These are phyloP conservation scores for Ocimum tenuiflorum DNA, from an alignment of 257 asterid species.

Conservation along the genomic window DNA sequence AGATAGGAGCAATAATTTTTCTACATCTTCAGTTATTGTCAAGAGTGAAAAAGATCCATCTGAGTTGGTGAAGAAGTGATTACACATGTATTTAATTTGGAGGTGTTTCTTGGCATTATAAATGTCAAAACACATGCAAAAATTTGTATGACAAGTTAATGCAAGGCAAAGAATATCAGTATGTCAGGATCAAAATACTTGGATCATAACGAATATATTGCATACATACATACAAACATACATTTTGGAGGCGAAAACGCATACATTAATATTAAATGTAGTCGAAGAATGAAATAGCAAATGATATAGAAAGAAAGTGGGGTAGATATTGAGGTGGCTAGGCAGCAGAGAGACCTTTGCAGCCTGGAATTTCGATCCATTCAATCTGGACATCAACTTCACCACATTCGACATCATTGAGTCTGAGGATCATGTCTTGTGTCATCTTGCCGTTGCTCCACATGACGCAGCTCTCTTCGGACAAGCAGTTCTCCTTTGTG, in stretches of 20 bases:
- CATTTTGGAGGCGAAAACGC: no score
- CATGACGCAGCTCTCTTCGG: slow-evolving; percentile 50
- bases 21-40: slow-evolving; percentile 30
- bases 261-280: no score
- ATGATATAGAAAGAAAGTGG: no score
- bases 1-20: slow-evolving; percentile 21
- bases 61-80: slow-evolving; percentile 31
- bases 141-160: no score
- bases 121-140: no score
- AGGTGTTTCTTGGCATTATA: no score
- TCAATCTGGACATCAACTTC: slow-evolving; percentile 61
- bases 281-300: no score
- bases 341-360: slow-evolving; percentile 19
- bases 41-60: slow-evolving; percentile 28
- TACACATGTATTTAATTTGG: neutral
- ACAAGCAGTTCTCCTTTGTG: slow-evolving; percentile 37
- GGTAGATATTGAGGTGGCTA: neutral
- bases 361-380: slow-evolving; percentile 45
- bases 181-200: no score
- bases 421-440: slow-evolving; percentile 58
- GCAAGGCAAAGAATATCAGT: no score
- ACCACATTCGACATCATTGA: slow-evolving; percentile 60
- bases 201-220: neutral
- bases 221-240: no score
- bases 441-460: slow-evolving; percentile 65